Evolutionary conservation across 352 stramenopile species (phyloP), one percentile per base, ranked within the genome.

Genomic region (Phytophthora crassamura): DNA sequence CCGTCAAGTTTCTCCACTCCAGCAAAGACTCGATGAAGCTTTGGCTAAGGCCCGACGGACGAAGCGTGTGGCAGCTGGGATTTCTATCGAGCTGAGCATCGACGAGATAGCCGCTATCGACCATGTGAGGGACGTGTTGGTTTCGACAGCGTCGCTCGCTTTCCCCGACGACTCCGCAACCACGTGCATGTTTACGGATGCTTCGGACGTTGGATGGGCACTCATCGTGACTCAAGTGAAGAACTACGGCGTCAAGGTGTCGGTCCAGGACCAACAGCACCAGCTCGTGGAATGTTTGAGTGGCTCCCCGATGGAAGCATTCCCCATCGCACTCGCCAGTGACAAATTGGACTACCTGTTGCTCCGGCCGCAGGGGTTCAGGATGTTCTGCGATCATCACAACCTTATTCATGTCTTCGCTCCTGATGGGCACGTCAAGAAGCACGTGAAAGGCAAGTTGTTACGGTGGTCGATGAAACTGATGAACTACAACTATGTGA

Each of bases 401-500:
- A 55, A 63, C 6, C 9, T 63, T 1, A 63, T 63, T 25, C 42
- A 41, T 8, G 15, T 63, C 1, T 55, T 63, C n/a, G 54, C 54
- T 18, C 54, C 33, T 8, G 20, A 48, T n/a, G 43, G 22, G 32
- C 30, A 32, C 9, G 28, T 55, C 10, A 45, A 62, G 14, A 62
- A 62, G 5, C 54, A 54, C 7, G 34, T 54, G 0, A 16, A 39
- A 43, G 57, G 57, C 8, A 63, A 65, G 25, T 34, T 58, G 12
- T 39, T 65, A 3, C 46, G 57, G 2, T 59, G 51, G 51, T 32
- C 25, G 0, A 18, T 59, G 9, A 59, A 59, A 11, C 16, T 59
- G 28, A 59, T 65, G 57, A 53, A 61, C 36, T 61, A 61, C 30
- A 1, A 22, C n/a, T 66, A 66, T n/a, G 34, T 52, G 6, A 59